Conservation (phyloP, 1,139 yeast species). For the Eremothecium cymbalariae region DNA sequence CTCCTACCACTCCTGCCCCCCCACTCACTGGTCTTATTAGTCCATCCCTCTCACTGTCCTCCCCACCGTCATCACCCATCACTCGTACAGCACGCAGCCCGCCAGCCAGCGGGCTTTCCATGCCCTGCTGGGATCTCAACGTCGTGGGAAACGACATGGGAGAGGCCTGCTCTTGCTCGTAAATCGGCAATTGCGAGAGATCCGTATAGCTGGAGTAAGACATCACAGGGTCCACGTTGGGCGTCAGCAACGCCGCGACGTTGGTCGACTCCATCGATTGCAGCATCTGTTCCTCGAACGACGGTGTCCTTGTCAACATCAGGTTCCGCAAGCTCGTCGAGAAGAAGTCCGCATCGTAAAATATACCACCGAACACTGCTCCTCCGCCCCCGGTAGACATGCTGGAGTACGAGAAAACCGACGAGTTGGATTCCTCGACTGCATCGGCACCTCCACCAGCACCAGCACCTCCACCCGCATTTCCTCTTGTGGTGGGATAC, state of each 20-base stretch:
- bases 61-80: conserved; percentile 1
- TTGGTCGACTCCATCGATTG: conserved; percentile 1
- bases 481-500: conserved; percentile 1
- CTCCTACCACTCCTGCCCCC: too few species aligned
- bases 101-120: not conserved
- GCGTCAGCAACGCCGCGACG: not conserved
- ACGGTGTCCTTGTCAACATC: conserved; percentile 3
- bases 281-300: not conserved
- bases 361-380: conserved; percentile 5
- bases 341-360: conserved; percentile 10
- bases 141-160: conserved; percentile 1
- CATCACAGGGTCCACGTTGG: conserved; percentile 6
- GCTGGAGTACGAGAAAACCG: conserved; percentile 8
- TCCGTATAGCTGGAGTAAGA: conserved; percentile 1
- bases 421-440: conserved; percentile 3
- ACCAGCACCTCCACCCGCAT: conserved; percentile 3
- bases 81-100: conserved; percentile 1
- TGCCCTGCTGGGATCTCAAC: conserved; percentile 2
- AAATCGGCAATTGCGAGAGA: not conserved
- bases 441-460: conserved; percentile 1
- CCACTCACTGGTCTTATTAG: too few species aligned
- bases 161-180: not conserved
- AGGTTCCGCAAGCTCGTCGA: conserved; percentile 1
- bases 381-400: conserved; percentile 7
- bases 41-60: too few species aligned